Percentiles rank a stretch among this genome's conserved stretches.
Evolutionary conservation across 139 green algal species (phyloP).

Genomic region (Protoeuglena noctilucae): DNA sequence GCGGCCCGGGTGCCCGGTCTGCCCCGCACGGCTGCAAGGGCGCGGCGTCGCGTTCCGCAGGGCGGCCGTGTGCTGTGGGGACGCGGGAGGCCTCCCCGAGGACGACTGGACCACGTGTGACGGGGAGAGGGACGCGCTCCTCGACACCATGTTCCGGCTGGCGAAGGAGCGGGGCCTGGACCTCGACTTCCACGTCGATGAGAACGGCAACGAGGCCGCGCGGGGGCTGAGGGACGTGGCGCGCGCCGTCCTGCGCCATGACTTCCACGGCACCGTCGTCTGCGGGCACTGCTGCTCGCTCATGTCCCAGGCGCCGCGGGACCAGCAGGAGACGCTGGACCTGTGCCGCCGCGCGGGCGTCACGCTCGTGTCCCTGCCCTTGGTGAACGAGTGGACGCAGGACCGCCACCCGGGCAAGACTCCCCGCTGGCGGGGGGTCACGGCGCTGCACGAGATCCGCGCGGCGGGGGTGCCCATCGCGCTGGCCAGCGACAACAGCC

Average conservation of each 20-base stretch:
- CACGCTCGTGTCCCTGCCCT: slow-evolving; percentile 40
- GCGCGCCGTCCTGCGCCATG: slow-evolving; percentile 33
- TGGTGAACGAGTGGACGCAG: slow-evolving; percentile 60
- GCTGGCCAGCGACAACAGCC: slow-evolving; percentile 48
- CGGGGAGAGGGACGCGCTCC: slow-evolving; percentile 28
- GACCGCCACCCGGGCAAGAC: slow-evolving; percentile 19
- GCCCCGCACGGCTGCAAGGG: too few relatives aligned
- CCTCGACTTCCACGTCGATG: slow-evolving; percentile 58
- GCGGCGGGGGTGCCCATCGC: slow-evolving; percentile 30
- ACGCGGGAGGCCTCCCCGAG: slow-evolving; percentile 27
- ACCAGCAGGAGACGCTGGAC: slow-evolving; percentile 22
- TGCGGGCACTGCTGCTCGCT: slow-evolving; percentile 59
- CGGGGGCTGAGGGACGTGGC: slow-evolving; percentile 41
- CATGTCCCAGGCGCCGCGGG: slow-evolving; percentile 21
- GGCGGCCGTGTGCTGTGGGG: slow-evolving; percentile 47
- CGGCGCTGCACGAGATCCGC: slow-evolving; percentile 34
- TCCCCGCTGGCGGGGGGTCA: slow-evolving; percentile 42
- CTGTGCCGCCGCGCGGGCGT: slow-evolving; percentile 20
- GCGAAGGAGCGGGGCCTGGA: slow-evolving; percentile 38
- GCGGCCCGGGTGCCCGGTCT: too few relatives aligned
- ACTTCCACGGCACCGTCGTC: slow-evolving; percentile 42
- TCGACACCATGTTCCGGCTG: slow-evolving; percentile 50
- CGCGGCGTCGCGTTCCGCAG: too few relatives aligned
- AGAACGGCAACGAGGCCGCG: slow-evolving; percentile 49
- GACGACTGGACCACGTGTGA: slow-evolving; percentile 58